phyloP scores from a whole-genome alignment of 768 basidiomycete species.

The Tulasnella sp. region DNA sequence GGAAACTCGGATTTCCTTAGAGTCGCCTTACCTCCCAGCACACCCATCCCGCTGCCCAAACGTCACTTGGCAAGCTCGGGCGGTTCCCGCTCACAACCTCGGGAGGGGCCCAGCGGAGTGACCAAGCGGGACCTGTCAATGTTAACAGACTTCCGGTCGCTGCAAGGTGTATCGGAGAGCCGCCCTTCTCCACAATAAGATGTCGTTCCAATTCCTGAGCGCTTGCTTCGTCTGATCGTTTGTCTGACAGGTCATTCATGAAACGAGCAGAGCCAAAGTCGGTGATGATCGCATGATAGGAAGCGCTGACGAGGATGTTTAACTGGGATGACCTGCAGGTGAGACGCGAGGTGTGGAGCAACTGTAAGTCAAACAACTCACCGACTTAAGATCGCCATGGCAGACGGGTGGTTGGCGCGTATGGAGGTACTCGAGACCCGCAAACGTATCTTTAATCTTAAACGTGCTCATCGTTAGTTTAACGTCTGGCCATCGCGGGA shows the following conservation, averaged over 20 bases:
- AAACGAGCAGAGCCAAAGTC: background rate
- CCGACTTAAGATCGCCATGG: background rate
- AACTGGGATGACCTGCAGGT: background rate
- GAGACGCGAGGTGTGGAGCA: background rate
- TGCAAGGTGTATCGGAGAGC: background rate
- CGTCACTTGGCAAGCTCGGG: no score
- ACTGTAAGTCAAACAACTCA: background rate
- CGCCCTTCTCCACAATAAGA: background rate
- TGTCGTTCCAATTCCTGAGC: background rate
- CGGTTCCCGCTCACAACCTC: background rate
- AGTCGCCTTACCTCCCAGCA: no score
- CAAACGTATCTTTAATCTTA: background rate
- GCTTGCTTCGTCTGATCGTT: background rate
- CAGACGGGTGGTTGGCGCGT: background rate
- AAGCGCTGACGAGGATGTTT: background rate
- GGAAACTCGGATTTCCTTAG: no score
- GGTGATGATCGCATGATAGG: background rate
- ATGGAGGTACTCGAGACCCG: conserved; percentile 1
- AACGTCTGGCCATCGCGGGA: no score
- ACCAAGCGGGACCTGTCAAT: background rate
- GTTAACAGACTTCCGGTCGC: background rate
- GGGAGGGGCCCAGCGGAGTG: background rate
- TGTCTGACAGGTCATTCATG: background rate
- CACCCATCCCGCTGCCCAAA: no score
- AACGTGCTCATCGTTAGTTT: background rate